phyloP scores from a whole-genome alignment of 2,329 filamentous ascomycete genomes.

The Curvularia sp. region DNA sequence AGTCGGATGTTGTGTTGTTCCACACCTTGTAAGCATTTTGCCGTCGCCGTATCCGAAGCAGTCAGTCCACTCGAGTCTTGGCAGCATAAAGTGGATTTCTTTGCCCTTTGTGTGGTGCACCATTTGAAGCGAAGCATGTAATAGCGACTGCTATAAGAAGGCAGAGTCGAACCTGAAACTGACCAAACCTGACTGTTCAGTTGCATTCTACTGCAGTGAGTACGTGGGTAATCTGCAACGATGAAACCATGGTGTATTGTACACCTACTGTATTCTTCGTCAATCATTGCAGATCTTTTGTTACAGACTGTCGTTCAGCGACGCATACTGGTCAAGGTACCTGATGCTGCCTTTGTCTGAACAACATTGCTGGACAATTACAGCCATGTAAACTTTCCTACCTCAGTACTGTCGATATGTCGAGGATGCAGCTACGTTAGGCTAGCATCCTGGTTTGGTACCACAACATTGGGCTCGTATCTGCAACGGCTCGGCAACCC shows the following conservation, averaged over 20 bases:
- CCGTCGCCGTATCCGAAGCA: not conserved
- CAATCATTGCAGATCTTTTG: not conserved
- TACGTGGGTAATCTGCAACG: not conserved
- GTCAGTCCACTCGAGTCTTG: not conserved
- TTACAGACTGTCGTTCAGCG: not conserved
- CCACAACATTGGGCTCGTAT: constrained; percentile 1
- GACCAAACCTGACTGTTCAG: not conserved
- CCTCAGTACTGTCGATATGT: not conserved
- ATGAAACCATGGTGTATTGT: not conserved
- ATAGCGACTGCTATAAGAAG: not conserved
- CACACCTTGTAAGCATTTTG: not conserved
- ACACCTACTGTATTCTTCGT: not conserved
- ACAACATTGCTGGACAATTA: not conserved
- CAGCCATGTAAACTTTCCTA: not conserved
- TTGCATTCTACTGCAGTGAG: not conserved
- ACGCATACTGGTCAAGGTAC: not conserved
- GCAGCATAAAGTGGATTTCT: not conserved
- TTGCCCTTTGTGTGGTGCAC: not conserved
- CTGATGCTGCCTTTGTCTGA: not conserved
- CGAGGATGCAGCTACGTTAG: not conserved
- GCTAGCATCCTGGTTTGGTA: not conserved
- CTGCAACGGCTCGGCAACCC: not conserved
- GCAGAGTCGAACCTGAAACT: not conserved
- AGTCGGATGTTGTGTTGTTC: not conserved
- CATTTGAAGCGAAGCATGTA: not conserved